Evolutionary conservation across 2,329 filamentous ascomycete species (phyloP).

Genomic region (Diplodia intermedia): DNA sequence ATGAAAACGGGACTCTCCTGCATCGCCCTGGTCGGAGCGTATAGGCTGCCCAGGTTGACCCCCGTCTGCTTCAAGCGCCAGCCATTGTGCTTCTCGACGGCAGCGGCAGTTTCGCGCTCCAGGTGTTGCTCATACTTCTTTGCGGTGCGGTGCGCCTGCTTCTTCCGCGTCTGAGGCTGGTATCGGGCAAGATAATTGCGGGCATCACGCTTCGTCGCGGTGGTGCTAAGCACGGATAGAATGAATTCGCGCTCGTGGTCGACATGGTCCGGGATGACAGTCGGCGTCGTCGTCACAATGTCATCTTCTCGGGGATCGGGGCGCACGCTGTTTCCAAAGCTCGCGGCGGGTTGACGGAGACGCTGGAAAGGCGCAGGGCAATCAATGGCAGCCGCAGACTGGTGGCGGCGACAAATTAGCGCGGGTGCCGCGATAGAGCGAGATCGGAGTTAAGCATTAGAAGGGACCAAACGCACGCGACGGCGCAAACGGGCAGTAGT

Average conservation of each 20-base stretch:
- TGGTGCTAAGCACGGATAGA: constrained; percentile 83
- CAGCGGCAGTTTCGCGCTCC: constrained; percentile 33
- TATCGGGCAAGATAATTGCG: constrained; percentile 89
- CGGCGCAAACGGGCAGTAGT: constrained; percentile 14
- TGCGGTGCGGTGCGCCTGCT: constrained; percentile 34
- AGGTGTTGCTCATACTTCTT: constrained; percentile 16
- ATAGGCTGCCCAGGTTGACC: constrained; percentile 68
- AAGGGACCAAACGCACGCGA: constrained; percentile 15
- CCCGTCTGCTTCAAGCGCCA: constrained; percentile 53
- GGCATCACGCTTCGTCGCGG: constrained; percentile 90
- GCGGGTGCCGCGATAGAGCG: constrained; percentile 1
- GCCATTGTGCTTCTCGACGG: constrained; percentile 43
- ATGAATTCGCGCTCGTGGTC: constrained; percentile 52
- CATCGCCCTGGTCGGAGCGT: constrained; percentile 64
- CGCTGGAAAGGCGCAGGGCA: background rate
- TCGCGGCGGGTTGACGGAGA: background rate
- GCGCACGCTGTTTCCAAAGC: constrained; percentile 32
- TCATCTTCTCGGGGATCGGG: constrained; percentile 25
- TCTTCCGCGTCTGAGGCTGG: constrained; percentile 38
- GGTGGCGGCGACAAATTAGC: constrained; percentile 7
- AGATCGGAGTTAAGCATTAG: constrained; percentile 27
- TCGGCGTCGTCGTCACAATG: background rate
- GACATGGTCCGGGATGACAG: constrained; percentile 20
- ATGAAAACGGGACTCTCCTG: constrained; percentile 67
- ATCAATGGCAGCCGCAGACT: constrained; percentile 25